These are phyloP conservation scores for Aspergillus niger DNA, from an alignment of 2,329 filamentous ascomycete genomes.

Conservation along the genomic window DNA sequence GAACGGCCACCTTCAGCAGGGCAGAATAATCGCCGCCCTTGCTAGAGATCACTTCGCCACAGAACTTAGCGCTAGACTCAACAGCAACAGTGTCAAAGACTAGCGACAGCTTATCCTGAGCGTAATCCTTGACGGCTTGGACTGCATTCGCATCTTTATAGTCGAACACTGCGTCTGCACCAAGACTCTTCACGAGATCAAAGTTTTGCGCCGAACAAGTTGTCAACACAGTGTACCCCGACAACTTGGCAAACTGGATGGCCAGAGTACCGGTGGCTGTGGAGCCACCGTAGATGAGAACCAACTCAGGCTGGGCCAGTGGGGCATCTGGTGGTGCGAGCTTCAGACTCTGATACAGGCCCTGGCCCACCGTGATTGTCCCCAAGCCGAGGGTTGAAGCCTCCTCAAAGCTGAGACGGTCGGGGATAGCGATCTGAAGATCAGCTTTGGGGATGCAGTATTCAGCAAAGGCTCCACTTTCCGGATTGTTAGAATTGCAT, in stretches of 20 bases:
- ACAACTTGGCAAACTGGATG: constrained; percentile 44
- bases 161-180: constrained; percentile 38
- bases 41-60: constrained; percentile 33
- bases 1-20: constrained; percentile 24
- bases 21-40: constrained; percentile 32
- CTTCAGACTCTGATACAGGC: constrained; percentile 36
- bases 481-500: constrained; percentile 37
- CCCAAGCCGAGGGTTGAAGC: constrained; percentile 56
- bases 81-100: constrained; percentile 39
- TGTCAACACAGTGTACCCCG: constrained; percentile 33
- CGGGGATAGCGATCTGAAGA: constrained; percentile 50
- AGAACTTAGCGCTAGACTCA: constrained; percentile 30
- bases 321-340: constrained; percentile 31
- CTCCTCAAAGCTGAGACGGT: constrained; percentile 52
- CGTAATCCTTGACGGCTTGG: constrained; percentile 30
- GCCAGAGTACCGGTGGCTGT: constrained; percentile 41
- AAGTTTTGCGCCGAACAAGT: constrained; percentile 40
- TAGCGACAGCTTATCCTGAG: constrained; percentile 34
- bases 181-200: constrained; percentile 32
- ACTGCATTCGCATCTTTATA: constrained; percentile 29
- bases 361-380: constrained; percentile 54
- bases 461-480: constrained; percentile 58
- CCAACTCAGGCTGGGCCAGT: constrained; percentile 15
- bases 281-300: constrained; percentile 45
- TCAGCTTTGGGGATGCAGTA: constrained; percentile 55